Base-by-base conservation (phyloP, 2,329 filamentous ascomycete species). In the Cercospora nicotianae region DNA sequence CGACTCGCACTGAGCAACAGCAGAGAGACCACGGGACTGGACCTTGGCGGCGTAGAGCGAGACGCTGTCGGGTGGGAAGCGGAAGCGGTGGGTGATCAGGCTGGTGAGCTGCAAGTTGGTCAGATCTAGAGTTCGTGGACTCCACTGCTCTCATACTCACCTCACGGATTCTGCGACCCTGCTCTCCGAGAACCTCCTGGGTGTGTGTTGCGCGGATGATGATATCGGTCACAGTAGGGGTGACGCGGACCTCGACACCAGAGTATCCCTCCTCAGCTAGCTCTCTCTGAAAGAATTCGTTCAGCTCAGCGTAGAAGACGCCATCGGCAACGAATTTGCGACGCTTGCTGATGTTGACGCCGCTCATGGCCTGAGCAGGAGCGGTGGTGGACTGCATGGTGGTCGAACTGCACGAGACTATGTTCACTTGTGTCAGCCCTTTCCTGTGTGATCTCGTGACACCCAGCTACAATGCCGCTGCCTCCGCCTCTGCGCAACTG, bases 251-350 rank as follows among this genome's bases (percentile, higher is more conserved):
- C 88, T 99, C 96, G 84, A 99, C 95, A 83, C 95, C 95, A 67
- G 95, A 99, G 90, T 99, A 99, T 80, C 95, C 95, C 88, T 99
- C 96, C 90, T 99, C 95, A 83, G 95, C 95, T 83, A 99, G 89
- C 87, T 99, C 95, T 85, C 95, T 94, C 90, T 98, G 95, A 93
- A 99, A 99, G 91, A 99, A 99, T 88, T 99, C 95, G 91, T 99
- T 99, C 85, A 99, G 88, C 87, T 99, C 95, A 88, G 95, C 95
- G 86, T 97, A 99, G 92, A 99, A 99, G 81, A 99, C 95, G 90
- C 95, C 95, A 86, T 99, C 95, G 75, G 83, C 83, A 76, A 85
- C 79, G 83, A 85, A 83, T 82, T 85, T 94, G 89, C 91, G 92
- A 85, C 91, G 86, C 90, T 94, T 94, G 84, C 91, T 94, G 85